Conservation (phyloP, 768 basidiomycete genomes). For the Panellus pusillus region DNA sequence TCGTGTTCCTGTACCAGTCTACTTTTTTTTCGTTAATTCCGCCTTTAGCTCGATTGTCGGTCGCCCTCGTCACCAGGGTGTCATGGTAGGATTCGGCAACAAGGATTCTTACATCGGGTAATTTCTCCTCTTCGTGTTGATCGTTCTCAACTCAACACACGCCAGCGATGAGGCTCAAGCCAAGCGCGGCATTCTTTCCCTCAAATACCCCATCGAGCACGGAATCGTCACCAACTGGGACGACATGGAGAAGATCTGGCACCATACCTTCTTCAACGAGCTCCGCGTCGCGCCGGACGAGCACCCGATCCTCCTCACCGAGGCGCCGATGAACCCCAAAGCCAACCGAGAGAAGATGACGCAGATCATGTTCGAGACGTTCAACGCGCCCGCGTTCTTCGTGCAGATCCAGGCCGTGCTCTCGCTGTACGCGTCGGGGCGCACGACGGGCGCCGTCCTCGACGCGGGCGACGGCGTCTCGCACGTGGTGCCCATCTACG, state of each 20-base stretch:
- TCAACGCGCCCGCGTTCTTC: conserved; percentile 73
- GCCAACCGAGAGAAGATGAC: conserved; percentile 72
- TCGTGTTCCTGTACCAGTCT: conserved; percentile 28
- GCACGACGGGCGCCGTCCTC: conserved; percentile 71
- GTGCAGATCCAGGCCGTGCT: conserved; percentile 70
- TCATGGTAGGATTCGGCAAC: conserved; percentile 77
- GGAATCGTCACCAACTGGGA: conserved; percentile 22
- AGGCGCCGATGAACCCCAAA: conserved; percentile 74
- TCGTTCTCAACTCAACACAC: conserved; percentile 21
- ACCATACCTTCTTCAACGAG: conserved; percentile 49
- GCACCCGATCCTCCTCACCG: conserved; percentile 69
- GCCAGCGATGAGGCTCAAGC: conserved; percentile 67
- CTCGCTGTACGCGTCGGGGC: conserved; percentile 65
- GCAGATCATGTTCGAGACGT: conserved; percentile 77
- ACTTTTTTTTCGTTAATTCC: neutral
- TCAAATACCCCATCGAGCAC: conserved; percentile 50
- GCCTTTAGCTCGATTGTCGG: conserved; percentile 69
- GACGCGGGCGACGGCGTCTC: conserved; percentile 37
- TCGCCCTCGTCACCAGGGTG: conserved; percentile 70
- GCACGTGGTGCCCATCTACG: conserved; percentile 73
- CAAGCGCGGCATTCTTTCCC: conserved; percentile 72
- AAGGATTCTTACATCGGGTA: conserved; percentile 77
- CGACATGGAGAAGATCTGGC: conserved; percentile 24
- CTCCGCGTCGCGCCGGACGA: conserved; percentile 72
- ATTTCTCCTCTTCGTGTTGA: conserved; percentile 13